These are phyloP conservation scores for Oryza rufipogon DNA, from an alignment of 176 grass and related monocot genomes.

Conservation along the genomic window DNA sequence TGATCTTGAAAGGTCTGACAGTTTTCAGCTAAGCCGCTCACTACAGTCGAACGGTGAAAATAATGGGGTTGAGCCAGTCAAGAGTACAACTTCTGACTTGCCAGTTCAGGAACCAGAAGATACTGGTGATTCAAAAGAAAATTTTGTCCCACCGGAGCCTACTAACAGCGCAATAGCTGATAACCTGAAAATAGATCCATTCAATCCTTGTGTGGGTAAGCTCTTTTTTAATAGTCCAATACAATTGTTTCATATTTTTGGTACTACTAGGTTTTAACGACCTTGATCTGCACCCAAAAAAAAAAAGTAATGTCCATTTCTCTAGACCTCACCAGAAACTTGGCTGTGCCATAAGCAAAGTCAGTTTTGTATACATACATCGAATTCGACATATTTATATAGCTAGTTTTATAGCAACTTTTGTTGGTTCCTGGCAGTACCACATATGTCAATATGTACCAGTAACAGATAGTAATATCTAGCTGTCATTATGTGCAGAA, in stretches of 20 bases:
- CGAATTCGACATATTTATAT: conserved; percentile 19
- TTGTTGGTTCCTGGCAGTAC: conserved; percentile 34
- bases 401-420: conserved; percentile 31
- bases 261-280: conserved; percentile 29
- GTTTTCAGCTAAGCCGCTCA: conserved; percentile 69
- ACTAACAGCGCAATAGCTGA: conserved; percentile 41
- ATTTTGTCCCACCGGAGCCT: conserved; percentile 36
- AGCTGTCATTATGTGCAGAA: conserved; percentile 64
- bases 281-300: conserved; percentile 29
- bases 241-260: background rate
- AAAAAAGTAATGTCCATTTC: conserved; percentile 11
- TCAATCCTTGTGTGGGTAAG: conserved; percentile 72
- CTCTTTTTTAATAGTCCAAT: conserved; percentile 23
- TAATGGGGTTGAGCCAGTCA: conserved; percentile 42
- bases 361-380: conserved; percentile 35
- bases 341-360: background rate
- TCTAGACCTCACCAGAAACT: background rate
- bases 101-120: conserved; percentile 44
- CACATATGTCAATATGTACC: background rate
- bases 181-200: conserved; percentile 47
- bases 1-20: conserved; percentile 67
- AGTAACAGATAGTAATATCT: conserved; percentile 28
- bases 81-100: conserved; percentile 44
- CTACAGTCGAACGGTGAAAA: conserved; percentile 47
- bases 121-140: conserved; percentile 46